A percentile compares a stretch with the other conserved stretches of the same genome.
Conservation (phyloP, 139 green algal species). For the Yamagishiella unicocca region DNA sequence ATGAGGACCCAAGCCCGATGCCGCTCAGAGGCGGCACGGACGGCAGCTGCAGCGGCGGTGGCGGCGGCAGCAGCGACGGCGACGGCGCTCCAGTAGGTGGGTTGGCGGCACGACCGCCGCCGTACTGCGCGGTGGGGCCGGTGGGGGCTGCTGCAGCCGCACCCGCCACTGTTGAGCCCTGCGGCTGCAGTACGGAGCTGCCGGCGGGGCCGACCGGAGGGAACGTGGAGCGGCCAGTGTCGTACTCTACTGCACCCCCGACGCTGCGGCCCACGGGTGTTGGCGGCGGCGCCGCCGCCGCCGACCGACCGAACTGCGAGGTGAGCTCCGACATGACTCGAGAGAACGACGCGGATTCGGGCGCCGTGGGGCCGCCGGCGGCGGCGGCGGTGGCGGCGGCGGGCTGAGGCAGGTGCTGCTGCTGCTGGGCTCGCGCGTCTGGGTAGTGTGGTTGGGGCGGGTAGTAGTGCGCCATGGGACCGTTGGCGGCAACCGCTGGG, state of each 20-base stretch:
- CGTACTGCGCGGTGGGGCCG: not conserved
- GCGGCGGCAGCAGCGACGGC: not conserved
- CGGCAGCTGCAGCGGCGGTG: not conserved
- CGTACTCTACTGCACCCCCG: not conserved
- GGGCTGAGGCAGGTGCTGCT: not conserved
- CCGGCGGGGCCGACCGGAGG: no score
- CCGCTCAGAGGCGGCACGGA: not conserved
- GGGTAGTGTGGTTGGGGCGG: no score
- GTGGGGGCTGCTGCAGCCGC: not conserved
- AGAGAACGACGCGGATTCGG: no score
- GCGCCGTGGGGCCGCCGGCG: not conserved
- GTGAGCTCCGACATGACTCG: slow-evolving; percentile 4
- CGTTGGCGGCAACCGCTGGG: not conserved
- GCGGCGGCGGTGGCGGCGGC: not conserved
- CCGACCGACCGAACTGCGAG: not conserved
- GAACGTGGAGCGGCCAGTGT: not conserved
- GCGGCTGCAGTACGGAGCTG: not conserved
- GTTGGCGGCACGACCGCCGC: not conserved
- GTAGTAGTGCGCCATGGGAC: no score
- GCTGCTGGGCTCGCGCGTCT: no score
- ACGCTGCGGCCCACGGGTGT: not conserved
- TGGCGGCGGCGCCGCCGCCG: not conserved
- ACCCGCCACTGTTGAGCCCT: not conserved
- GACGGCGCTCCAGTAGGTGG: not conserved
- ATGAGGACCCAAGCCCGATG: not conserved